Evolutionary conservation across 495 filamentous ascomycete species (phyloP).

Genomic region (Neurospora sp.): DNA sequence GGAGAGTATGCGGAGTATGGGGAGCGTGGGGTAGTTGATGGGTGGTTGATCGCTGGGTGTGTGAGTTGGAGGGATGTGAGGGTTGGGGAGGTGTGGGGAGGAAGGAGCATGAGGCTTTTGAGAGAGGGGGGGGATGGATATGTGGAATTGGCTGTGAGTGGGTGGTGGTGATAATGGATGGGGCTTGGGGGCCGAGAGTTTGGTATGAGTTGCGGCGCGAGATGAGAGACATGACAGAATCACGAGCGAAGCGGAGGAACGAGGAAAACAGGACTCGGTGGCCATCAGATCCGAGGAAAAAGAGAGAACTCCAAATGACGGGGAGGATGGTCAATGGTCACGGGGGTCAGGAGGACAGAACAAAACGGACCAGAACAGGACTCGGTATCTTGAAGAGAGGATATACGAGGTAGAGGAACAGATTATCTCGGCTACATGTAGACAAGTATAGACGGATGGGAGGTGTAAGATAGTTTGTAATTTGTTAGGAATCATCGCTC

Average conservation of each 20-base stretch:
- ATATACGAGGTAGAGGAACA: not conserved
- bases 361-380: not conserved
- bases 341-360: too few species aligned
- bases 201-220: not conserved
- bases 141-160: too few species aligned
- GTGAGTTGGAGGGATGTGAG: not conserved
- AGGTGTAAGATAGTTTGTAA: not conserved
- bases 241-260: not conserved
- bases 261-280: not conserved
- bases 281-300: not conserved
- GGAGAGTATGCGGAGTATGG: too few species aligned
- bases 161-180: not conserved
- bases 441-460: not conserved
- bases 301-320: not conserved
- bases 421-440: not conserved
- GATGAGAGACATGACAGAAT: not conserved
- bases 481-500: not conserved
- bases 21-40: too few species aligned
- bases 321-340: not conserved
- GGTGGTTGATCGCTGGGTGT: too few species aligned
- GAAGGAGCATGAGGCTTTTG: too few species aligned
- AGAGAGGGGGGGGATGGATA: too few species aligned
- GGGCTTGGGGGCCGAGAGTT: too few species aligned
- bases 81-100: not conserved
- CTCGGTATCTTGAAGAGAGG: not conserved